These are phyloP conservation scores for Blastomyces emzantsi DNA, from an alignment of 2,329 filamentous ascomycete species.

Conservation along the genomic window DNA sequence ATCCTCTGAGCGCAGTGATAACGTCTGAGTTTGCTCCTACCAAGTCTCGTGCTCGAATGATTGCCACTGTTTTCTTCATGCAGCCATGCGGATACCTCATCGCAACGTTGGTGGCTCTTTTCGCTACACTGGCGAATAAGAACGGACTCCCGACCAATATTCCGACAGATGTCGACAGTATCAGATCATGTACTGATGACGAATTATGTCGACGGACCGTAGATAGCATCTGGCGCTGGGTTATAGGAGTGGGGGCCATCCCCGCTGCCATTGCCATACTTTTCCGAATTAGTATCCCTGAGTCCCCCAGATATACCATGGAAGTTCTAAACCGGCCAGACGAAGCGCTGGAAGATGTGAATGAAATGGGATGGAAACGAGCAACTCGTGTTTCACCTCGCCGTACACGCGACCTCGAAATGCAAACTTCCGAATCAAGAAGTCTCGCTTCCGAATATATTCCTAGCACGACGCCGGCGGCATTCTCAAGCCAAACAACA, in stretches of 20 bases:
- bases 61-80: constrained; percentile 80
- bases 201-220: constrained; percentile 55
- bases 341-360: constrained; percentile 62
- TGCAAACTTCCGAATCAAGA: neutral
- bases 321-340: constrained; percentile 67
- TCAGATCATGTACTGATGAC: neutral
- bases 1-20: constrained; percentile 73
- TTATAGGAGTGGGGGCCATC: constrained; percentile 73
- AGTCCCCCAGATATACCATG: constrained; percentile 82
- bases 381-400: neutral
- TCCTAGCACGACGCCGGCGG: neutral
- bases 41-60: constrained; percentile 79
- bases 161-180: neutral
- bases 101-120: constrained; percentile 66
- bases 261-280: constrained; percentile 75
- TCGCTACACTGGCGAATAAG: constrained; percentile 64
- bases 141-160: constrained; percentile 40
- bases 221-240: constrained; percentile 78
- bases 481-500: neutral
- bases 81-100: constrained; percentile 73
- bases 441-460: neutral
- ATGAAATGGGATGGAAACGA: constrained; percentile 28
- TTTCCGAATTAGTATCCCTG: constrained; percentile 77
- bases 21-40: constrained; percentile 82
- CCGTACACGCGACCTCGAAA: neutral